Conservation (phyloP, 352 stramenopile genomes). For the Phytophthora europaea region DNA sequence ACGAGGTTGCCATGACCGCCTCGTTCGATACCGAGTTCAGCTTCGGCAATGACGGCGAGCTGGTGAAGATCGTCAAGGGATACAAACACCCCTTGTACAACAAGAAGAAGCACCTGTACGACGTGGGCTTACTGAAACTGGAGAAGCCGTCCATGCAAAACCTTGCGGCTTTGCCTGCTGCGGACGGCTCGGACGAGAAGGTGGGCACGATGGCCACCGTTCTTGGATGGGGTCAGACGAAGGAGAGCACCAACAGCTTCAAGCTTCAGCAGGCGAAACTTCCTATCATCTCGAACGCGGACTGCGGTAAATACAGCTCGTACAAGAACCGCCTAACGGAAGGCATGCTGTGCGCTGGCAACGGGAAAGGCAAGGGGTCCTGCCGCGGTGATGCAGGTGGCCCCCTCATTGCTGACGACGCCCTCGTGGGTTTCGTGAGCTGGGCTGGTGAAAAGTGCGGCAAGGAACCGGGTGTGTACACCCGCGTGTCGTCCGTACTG, state of each 20-base stretch:
- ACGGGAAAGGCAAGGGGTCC: constrained; percentile 55
- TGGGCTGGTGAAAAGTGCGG: constrained; percentile 60
- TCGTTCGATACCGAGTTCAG: constrained; percentile 37
- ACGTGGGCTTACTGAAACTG: constrained; percentile 68
- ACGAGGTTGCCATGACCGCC: constrained; percentile 34
- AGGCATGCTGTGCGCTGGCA: constrained; percentile 70
- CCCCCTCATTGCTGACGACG: constrained; percentile 56
- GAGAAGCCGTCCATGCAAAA: constrained; percentile 45
- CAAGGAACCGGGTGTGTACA: constrained; percentile 61
- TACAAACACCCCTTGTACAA: constrained; percentile 41
- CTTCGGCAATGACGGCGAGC: constrained; percentile 32
- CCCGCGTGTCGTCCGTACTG: constrained; percentile 56
- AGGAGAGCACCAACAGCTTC: constrained; percentile 40
- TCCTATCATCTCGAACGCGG: constrained; percentile 57
- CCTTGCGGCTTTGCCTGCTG: constrained; percentile 45
- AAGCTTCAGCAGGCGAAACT: constrained; percentile 64
- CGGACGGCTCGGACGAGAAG: constrained; percentile 59
- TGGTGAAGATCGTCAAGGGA: constrained; percentile 33
- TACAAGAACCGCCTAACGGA: constrained; percentile 66
- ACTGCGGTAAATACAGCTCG: constrained; percentile 49
- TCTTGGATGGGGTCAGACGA: constrained; percentile 64
- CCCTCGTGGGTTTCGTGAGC: constrained; percentile 68
- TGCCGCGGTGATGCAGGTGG: constrained; percentile 75
- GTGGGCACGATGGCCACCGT: constrained; percentile 58
- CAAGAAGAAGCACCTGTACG: constrained; percentile 41